These are phyloP conservation scores for Coemansia sp. DNA, from an alignment of 192 early-diverging fungal genomes.

Conservation along the genomic window DNA sequence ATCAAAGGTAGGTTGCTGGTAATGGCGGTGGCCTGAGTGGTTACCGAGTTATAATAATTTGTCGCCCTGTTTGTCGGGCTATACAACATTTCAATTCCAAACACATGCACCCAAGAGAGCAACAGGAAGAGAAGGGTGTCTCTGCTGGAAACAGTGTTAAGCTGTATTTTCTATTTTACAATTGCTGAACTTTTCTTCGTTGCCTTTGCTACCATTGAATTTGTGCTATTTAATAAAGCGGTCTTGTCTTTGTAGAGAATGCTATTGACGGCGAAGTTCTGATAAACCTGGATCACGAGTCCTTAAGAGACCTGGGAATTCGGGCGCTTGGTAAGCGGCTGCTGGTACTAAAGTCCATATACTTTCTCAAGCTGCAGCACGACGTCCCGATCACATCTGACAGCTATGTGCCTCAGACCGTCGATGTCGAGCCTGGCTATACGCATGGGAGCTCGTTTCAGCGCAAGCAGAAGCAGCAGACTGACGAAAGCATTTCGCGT, in stretches of 20 bases:
- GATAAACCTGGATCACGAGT: slow-evolving; percentile 84
- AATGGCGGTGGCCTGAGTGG: neutral
- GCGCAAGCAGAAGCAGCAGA: slow-evolving; percentile 48
- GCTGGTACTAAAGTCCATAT: slow-evolving; percentile 87
- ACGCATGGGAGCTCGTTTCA: slow-evolving; percentile 43
- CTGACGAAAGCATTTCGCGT: slow-evolving; percentile 41
- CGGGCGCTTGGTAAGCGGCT: slow-evolving; percentile 84
- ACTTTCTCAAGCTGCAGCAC: slow-evolving; percentile 76
- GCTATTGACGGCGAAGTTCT: slow-evolving; percentile 88
- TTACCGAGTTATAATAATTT: neutral
- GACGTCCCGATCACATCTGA: slow-evolving; percentile 76
- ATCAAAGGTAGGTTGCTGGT: slow-evolving; percentile 32
- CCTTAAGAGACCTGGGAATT: slow-evolving; percentile 86
- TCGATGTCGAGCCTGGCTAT: slow-evolving; percentile 54
- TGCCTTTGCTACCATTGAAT: no score
- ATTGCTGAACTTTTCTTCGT: no score
- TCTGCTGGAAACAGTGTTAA: no score
- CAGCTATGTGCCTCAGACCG: slow-evolving; percentile 80
- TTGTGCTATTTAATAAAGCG: neutral
- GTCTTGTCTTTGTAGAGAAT: slow-evolving; percentile 61
- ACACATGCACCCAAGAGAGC: no score
- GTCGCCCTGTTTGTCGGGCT: no score
- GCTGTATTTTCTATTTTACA: no score
- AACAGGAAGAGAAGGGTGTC: no score
- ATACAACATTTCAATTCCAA: no score